Conservation (phyloP, 1,284 basidiomycete species). For the Ceratobasidium theobromae region DNA sequence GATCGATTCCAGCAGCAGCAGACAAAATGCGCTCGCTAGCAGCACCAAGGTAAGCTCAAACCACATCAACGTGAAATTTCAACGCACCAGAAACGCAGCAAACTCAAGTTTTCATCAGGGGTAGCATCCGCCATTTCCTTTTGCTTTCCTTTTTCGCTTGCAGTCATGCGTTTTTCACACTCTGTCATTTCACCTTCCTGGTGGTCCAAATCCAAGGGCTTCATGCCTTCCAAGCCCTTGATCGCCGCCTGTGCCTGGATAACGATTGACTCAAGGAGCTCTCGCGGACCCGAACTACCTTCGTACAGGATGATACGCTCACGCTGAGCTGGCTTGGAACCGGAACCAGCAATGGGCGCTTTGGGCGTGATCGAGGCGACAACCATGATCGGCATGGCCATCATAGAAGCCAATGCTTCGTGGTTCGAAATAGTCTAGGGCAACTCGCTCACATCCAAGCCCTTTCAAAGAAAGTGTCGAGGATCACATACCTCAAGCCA, state of each 20-base stretch:
- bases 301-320: conserved; percentile 84
- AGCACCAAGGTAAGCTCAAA: conserved; percentile 47
- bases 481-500: conserved; percentile 76
- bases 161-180: conserved; percentile 77
- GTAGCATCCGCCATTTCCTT: conserved; percentile 60
- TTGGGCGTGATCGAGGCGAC: conserved; percentile 65
- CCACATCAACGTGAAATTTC: background rate
- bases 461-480: background rate
- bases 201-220: conserved; percentile 50
- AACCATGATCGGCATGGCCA: conserved; percentile 94
- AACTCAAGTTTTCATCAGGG: conserved; percentile 40
- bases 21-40: conserved; percentile 75
- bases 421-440: conserved; percentile 81
- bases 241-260: conserved; percentile 87
- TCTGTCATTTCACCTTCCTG: conserved; percentile 66
- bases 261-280: conserved; percentile 82
- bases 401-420: conserved; percentile 87
- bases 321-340: conserved; percentile 47
- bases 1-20: conserved; percentile 79
- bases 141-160: conserved; percentile 46
- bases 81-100: conserved; percentile 46
- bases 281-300: conserved; percentile 83
- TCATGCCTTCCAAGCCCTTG: conserved; percentile 74
- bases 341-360: conserved; percentile 36
- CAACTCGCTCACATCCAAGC: background rate